These are phyloP conservation scores for Kingdonia uniflora DNA, from an alignment of 164 flowering plant species.

Conservation along the genomic window DNA sequence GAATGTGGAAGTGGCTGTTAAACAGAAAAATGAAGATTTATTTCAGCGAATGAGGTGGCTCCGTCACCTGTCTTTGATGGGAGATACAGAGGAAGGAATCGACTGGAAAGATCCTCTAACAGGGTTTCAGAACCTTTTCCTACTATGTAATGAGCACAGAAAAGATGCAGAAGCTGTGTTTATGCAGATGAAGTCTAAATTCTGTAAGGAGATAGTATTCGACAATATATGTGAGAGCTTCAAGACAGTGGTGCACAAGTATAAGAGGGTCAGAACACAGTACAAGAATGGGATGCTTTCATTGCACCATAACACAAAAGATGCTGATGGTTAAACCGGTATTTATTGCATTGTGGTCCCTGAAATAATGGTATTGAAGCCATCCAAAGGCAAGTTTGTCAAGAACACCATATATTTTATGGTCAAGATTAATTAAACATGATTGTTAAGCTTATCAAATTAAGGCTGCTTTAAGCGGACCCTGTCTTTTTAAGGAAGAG, in stretches of 20 bases:
- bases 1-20: slow-evolving; percentile 22
- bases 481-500: too few relatives aligned
- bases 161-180: slow-evolving; percentile 32
- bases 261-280: slow-evolving; percentile 45
- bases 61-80: slow-evolving; percentile 22
- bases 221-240: slow-evolving; percentile 28
- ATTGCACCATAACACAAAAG: slow-evolving; percentile 25
- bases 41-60: slow-evolving; percentile 49
- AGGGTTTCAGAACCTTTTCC: slow-evolving; percentile 11
- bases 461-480: too few relatives aligned
- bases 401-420: too few relatives aligned
- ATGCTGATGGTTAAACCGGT: neutral
- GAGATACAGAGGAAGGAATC: slow-evolving; percentile 6
- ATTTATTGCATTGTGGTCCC: too few relatives aligned
- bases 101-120: slow-evolving; percentile 14
- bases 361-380: too few relatives aligned
- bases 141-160: slow-evolving; percentile 13
- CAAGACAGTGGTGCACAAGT: slow-evolving; percentile 34
- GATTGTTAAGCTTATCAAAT: too few relatives aligned
- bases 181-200: slow-evolving; percentile 27
- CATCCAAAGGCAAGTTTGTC: too few relatives aligned
- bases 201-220: slow-evolving; percentile 35
- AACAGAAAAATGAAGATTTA: slow-evolving; percentile 30
- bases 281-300: slow-evolving; percentile 68
- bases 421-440: too few relatives aligned